Evolutionary conservation across 2,329 filamentous ascomycete genomes (phyloP), one percentile per base, ranked within the genome.

Genomic region (Penicillium brevicompactum): DNA sequence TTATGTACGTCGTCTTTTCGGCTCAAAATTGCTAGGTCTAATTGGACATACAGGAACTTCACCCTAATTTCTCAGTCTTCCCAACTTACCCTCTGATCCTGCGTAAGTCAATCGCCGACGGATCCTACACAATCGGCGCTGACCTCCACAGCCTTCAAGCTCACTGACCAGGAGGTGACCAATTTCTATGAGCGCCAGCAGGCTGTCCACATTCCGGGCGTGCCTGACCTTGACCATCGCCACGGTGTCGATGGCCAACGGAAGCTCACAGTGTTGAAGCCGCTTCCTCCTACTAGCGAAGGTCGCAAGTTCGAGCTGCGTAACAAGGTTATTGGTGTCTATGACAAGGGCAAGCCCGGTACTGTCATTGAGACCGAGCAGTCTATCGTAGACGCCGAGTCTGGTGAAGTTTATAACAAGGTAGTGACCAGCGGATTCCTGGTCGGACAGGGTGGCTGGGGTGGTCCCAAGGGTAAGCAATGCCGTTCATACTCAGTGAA

Each of bases 61-160:
- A 96, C 72, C 91, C 92, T 44, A 83, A 89, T 55, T 97, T 97
- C 73, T 77, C 88, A 58, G 89, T 90, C 66, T 97, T 97, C 75
- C 92, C 92, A 16, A 96, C 92, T 42, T 96, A 95, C 74, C 85
- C 91, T 18, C 82, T 93, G 62, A 85, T 94, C 67, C 85, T 96
- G 42, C 86, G 87, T 89, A 78, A 68, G 84, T 71, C 16, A 27
- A 46, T 27, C 22, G 4, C 37, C 21, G 31, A 8, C 5, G 22
- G 21, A 4, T 30, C 14, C 32, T 14, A 6, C 21, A 14, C 8
- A 18, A 11, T 44, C n/a, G 27, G 48, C 61, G 82, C 80, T 75
- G 67, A 67, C 57, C 65, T 21, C 55, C 66, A 30, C 61, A 82
- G 81, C 89, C 40, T 95, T 95, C 84, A 95, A 95, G 76, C 84